These are phyloP conservation scores for Ormosia semicastrata DNA, from an alignment of 306 rosid genomes.

Conservation along the genomic window DNA sequence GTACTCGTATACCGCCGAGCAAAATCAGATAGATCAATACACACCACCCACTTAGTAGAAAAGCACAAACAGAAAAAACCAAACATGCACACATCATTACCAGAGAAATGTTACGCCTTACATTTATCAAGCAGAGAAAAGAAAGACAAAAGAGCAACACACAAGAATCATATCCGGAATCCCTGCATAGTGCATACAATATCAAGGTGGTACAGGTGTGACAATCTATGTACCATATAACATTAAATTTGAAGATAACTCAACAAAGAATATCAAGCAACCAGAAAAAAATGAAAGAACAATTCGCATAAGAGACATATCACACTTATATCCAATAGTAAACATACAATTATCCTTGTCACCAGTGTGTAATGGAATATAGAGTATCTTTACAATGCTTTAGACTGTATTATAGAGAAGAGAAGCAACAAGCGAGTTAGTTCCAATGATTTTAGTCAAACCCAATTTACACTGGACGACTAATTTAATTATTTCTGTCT, in stretches of 20 bases:
- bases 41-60: too few relatives aligned
- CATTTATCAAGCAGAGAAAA: not conserved
- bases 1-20: too few relatives aligned
- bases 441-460: not conserved
- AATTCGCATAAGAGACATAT: not conserved
- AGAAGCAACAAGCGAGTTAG: not conserved
- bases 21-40: too few relatives aligned
- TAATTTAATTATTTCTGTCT: constrained; percentile 34
- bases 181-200: not conserved
- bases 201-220: too few relatives aligned
- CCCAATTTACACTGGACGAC: not conserved
- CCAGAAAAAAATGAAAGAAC: not conserved
- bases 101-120: not conserved
- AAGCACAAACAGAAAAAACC: not conserved
- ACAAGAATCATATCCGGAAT: not conserved
- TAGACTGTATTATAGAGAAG: not conserved
- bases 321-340: constrained; percentile 3
- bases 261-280: not conserved
- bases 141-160: not conserved
- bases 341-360: not conserved
- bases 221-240: not conserved
- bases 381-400: not conserved
- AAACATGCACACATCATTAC: not conserved
- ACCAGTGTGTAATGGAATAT: not conserved
- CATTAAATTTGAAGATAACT: not conserved